Evolutionary conservation across 345 rosid species (phyloP), one percentile per base, ranked within the genome.

Genomic region (Eutrema yunnanense): DNA sequence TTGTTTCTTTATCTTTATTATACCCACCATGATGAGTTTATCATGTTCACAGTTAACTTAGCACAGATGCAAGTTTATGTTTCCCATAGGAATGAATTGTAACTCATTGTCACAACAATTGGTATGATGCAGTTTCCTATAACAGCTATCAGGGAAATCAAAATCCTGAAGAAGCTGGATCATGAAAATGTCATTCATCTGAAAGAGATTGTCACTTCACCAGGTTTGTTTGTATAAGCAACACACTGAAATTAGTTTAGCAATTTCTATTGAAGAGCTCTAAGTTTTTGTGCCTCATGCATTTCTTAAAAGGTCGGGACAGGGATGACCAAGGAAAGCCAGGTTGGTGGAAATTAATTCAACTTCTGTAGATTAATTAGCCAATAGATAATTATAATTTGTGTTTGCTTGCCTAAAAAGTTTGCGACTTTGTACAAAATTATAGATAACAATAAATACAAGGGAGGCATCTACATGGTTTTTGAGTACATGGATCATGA

Each of bases 401-500:
- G 16, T 59, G 14, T 59, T 9, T 38, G 30, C n/a, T 51, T 11
- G 34, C 14, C 34, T 27, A 3, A 0, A 11, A 54, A 54, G 44
- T 37, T 64, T 33, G 42, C 22, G 27, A 2, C 51, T 43, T 55
- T 67, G 32, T 58, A 10, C 8, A 8, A 12, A 48, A 49, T 59
- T 85, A 57, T 81, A 91, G 97, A 88, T 84, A 92, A 88, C 46
- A 88, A 89, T 78, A 94, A 94, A 82, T 91, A 91, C 80, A 94
- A 87, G 77, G 93, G 98, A 62, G 96, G 98, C 29, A 91, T 90
- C 60, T 94, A 91, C 79, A 91, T 94, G 98, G 98, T 94, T 58
- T 94, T 91, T 72, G 98, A 91, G 62, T 94, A 91, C 80, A 91
- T 94, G 98, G 98, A 94, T 80, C 96, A 91, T 82, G 98, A 91